Evolutionary conservation across 1,139 yeast species (phyloP), one percentile per base, ranked within the genome.

Genomic region (Suhomyces panamericanus): DNA sequence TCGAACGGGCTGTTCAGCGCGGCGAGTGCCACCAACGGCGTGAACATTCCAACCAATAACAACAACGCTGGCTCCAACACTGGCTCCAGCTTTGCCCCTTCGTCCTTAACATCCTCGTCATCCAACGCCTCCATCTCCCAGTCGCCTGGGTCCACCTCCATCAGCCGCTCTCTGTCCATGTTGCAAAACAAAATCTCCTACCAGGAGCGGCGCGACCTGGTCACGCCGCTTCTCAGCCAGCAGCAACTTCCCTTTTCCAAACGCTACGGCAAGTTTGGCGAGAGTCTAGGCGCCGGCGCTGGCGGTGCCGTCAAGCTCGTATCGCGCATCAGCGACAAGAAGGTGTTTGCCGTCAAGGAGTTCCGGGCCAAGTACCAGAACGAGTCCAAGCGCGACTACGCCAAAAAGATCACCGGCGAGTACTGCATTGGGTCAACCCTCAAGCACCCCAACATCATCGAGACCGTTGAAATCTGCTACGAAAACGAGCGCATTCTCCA

Each of bases 331-430:
- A 64, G 78, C 22, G 96, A 90, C 64, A 80, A 80, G 47, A 77
- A 77, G 50, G 77, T 85, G 3, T 90, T 88, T 73, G 98, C 98
- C 0, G 97, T 91, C 32, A 91, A 91, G 64, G 96, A 90, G 64
- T 91, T 90, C 64, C 79, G 96, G 52, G 77, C 87, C 30, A 81
- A 87, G 59, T 82, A 85, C 54, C 81, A 83, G 45, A 81, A 79
- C 57, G 98, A 91, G 66, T 67, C 85, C 8, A 80, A 85, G 50
- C 78, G 96, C 54, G 97, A 91, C 60, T 91, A 91, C 62, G 91
- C 95, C 35, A 89, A 89, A 57, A 91, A 91, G 64, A 90, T 91
- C 54, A 90, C 96, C 1, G 96, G 96, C 20, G 98, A 91, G 67
- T 91, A 89, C 65, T 90, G 96, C 71, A 87, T 91, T 58, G 98